phyloP scores from a whole-genome alignment of 495 filamentous ascomycete genomes.

The Podospora tetraspora region DNA sequence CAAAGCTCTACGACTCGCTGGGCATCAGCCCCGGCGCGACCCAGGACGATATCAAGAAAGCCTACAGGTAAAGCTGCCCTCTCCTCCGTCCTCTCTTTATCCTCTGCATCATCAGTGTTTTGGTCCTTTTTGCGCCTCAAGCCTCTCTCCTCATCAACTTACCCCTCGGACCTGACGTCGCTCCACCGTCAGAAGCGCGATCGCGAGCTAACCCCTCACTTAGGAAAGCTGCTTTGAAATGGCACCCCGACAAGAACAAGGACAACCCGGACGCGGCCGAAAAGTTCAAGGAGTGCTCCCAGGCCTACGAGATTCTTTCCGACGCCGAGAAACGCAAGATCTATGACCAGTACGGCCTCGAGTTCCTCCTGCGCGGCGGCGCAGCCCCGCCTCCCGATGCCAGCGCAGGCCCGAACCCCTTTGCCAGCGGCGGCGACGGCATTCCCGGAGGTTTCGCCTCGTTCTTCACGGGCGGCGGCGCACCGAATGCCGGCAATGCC shows the following conservation, averaged over 20 bases:
- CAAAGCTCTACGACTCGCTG: conserved; percentile 76
- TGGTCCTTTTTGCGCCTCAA: not conserved
- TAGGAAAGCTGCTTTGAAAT: conserved; percentile 85
- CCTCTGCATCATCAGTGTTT: not conserved
- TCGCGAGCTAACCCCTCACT: conserved; percentile 20
- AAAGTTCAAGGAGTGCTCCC: conserved; percentile 92
- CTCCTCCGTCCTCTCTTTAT: not conserved
- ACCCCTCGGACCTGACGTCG: not conserved
- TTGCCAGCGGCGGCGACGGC: conserved; percentile 42
- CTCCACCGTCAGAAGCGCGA: not conserved
- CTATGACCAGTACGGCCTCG: conserved; percentile 92
- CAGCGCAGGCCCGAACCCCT: conserved; percentile 45
- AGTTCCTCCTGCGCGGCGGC: conserved; percentile 85
- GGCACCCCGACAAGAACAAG: conserved; percentile 96
- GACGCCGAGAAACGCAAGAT: conserved; percentile 95
- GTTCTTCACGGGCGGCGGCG: conserved; percentile 24
- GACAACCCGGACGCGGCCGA: conserved; percentile 77
- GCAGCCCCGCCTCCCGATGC: conserved; percentile 56
- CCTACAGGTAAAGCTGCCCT: conserved; percentile 62
- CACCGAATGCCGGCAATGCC: conserved; percentile 33
- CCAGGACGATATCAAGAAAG: conserved; percentile 96
- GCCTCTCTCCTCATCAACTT: not conserved
- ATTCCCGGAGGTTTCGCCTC: conserved; percentile 27
- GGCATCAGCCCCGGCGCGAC: conserved; percentile 70
- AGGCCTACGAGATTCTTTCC: conserved; percentile 95